phyloP scores from a whole-genome alignment of 805 yeast species.

The Yamadazyma philogaea region DNA sequence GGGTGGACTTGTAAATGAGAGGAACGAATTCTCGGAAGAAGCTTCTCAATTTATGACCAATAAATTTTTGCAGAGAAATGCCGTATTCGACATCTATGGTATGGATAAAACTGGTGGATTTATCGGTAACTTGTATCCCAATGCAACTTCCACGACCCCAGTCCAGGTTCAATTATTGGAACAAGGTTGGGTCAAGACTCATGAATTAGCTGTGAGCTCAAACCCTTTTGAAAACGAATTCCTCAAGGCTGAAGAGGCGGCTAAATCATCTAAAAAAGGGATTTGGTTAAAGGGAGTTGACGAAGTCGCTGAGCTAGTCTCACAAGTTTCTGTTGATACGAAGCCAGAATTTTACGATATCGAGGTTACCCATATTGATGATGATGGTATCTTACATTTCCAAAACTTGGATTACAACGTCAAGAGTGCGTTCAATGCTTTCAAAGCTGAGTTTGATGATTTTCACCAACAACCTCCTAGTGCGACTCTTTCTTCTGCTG shows the following conservation, averaged over 20 bases:
- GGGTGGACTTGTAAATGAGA: constrained; percentile 61
- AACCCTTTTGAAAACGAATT: constrained; percentile 56
- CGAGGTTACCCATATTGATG: constrained; percentile 49
- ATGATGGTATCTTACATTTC: constrained; percentile 43
- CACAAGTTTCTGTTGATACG: constrained; percentile 11
- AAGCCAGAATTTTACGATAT: constrained; percentile 50
- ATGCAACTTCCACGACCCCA: constrained; percentile 46
- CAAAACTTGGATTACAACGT: constrained; percentile 42
- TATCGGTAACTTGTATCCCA: constrained; percentile 63
- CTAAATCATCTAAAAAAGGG: constrained; percentile 54
- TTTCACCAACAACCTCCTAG: constrained; percentile 39
- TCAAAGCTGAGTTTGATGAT: constrained; percentile 48
- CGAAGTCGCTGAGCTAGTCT: constrained; percentile 6
- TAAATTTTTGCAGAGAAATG: constrained; percentile 67
- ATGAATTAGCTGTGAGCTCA: constrained; percentile 59
- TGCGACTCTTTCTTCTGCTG: constrained; percentile 35
- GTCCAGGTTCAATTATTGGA: constrained; percentile 55
- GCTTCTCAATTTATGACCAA: constrained; percentile 55
- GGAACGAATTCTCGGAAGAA: constrained; percentile 38
- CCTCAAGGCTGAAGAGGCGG: constrained; percentile 58
- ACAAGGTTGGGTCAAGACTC: constrained; percentile 63
- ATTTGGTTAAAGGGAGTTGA: constrained; percentile 59
- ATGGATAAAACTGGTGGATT: constrained; percentile 80
- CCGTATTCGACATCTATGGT: constrained; percentile 63
- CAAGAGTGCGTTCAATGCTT: constrained; percentile 34